Base-by-base conservation (phyloP, 768 basidiomycete species). In the Tricholoma sp. region DNA sequence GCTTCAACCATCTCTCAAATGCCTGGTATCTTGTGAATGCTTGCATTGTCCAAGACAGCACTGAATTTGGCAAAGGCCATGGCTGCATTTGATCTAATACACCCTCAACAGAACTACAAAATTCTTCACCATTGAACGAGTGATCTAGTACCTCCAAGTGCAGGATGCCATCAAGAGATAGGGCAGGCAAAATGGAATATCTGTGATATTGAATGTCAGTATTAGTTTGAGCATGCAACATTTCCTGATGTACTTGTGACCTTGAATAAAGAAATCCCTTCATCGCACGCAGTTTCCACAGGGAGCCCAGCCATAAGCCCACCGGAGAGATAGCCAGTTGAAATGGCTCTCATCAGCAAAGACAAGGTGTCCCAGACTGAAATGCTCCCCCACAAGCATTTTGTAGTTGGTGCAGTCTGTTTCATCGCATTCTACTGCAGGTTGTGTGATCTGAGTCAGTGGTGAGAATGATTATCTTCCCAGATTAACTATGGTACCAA, bases 31-130 rank as follows among this genome's bases (percentile, higher is more conserved):
- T 74, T 67, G 52, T 75, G 74, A 21, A 74, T 74, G 14, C 54
- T 53, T 41, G 67, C 68, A 57, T 74, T 75, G 52, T 74, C 69
- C 59, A 71, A 67, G 5, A 75, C 61, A 50, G 57, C 10, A 75
- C 70, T 6, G 66, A 71, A 34, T 67, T 65, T 2, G 61, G 58
- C 0, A 31, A 54, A 11, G 69, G 69, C 27, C 50, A 74, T 5
- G 66, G 69, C 35, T 73, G 64, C 71, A 74, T 72, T 16, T 59
- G 22, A 50, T 50, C 49, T 27, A 50, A 19, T 2, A 72, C 51
- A 22, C 51, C 35, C 5, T 58, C 54, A 45, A 68, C 55, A 39
- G 68, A 69, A 9, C 54, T 29, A 12, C 24, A 16, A 60, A 67
- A 73, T 16, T 52, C 55, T 22, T 52, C 54, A 8, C 63, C 58